These are phyloP conservation scores for Microbotryum silenes-acaulis DNA, from an alignment of 1,284 basidiomycete species.

Conservation along the genomic window DNA sequence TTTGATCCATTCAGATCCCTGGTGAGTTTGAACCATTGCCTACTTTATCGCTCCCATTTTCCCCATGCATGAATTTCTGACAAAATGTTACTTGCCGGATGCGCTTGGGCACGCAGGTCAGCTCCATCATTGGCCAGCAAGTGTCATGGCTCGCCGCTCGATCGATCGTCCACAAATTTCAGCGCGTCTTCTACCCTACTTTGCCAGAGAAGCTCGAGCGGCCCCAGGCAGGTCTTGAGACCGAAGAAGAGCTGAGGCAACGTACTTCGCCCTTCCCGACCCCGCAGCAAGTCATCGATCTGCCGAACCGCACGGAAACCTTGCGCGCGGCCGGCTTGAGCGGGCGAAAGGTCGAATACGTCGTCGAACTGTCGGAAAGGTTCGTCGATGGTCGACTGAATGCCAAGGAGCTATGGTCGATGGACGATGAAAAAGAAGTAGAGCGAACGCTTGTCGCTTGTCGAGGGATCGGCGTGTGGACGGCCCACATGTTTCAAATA, in stretches of 20 bases:
- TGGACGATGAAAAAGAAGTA: constrained; percentile 67
- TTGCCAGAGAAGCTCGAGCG: constrained; percentile 55
- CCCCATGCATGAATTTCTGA: not conserved
- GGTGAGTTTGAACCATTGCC: not conserved
- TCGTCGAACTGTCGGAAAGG: constrained; percentile 64
- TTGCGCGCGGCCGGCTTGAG: constrained; percentile 67
- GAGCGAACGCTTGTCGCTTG: constrained; percentile 66
- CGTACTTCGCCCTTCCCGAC: constrained; percentile 54
- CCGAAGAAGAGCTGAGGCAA: not conserved
- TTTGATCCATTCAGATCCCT: constrained; percentile 64
- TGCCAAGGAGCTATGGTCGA: constrained; percentile 59
- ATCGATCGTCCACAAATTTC: constrained; percentile 75
- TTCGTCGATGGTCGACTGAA: constrained; percentile 71
- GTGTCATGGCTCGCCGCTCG: constrained; percentile 85
- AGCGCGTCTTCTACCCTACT: constrained; percentile 61
- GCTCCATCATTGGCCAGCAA: constrained; percentile 56
- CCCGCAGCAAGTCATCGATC: constrained; percentile 57
- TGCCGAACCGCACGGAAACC: constrained; percentile 45
- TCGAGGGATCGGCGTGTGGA: constrained; percentile 58
- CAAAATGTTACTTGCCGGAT: constrained; percentile 20
- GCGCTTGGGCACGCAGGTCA: constrained; percentile 51
- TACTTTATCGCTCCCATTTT: not conserved
- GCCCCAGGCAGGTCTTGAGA: constrained; percentile 11
- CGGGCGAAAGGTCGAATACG: constrained; percentile 73
- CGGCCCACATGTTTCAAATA: constrained; percentile 67